A percentile compares a stretch with the other conserved stretches of the same genome.
Conservation (phyloP, 169 alveolate species). For the Amoebophrya sp. region DNA sequence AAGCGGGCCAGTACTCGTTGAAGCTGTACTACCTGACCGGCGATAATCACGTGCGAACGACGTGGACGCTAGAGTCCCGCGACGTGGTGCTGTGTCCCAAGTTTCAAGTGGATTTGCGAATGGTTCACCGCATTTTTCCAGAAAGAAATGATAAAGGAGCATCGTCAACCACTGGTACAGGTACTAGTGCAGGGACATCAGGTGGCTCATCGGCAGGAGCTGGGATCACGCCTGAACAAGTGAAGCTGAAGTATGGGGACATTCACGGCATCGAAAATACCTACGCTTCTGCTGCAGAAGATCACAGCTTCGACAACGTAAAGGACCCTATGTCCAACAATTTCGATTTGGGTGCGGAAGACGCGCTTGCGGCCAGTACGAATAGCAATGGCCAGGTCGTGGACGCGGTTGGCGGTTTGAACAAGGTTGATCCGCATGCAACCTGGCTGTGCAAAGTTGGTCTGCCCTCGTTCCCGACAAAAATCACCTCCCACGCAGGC, state of each 20-base stretch:
- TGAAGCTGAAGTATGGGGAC: not conserved
- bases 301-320: not conserved
- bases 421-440: not conserved
- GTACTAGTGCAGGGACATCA: too few relatives aligned
- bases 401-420: not conserved
- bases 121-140: not conserved
- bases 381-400: too few relatives aligned
- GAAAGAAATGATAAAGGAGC: too few relatives aligned
- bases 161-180: too few relatives aligned
- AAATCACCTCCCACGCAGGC: not conserved
- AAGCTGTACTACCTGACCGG: not conserved
- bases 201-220: too few relatives aligned
- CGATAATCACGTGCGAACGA: conserved; percentile 33
- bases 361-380: too few relatives aligned
- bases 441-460: conserved; percentile 1
- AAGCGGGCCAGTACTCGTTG: not conserved
- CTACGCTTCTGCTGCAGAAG: not conserved
- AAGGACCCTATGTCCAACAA: not conserved
- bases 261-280: not conserved
- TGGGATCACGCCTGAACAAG: too few relatives aligned
- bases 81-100: not conserved
- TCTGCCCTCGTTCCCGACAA: not conserved
- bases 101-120: not conserved
- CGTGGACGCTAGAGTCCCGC: conserved; percentile 34
- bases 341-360: too few relatives aligned